Conservation (phyloP, 2,329 filamentous ascomycete species). For the Monosporascus sp. region DNA sequence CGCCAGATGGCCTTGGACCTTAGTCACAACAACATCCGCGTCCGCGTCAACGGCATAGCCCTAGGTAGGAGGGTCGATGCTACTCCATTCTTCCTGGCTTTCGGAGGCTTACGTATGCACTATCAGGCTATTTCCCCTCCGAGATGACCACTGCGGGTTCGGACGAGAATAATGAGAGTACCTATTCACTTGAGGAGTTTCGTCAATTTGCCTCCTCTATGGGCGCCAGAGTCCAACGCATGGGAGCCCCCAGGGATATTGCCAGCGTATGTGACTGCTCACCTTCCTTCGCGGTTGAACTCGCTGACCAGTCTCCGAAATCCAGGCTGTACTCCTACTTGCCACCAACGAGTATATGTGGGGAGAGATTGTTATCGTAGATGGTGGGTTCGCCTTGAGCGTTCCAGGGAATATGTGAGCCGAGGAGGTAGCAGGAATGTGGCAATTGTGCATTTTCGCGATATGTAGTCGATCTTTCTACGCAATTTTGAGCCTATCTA, state of each 20-base stretch:
- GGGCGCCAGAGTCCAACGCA: conserved; percentile 16
- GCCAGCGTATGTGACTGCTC: conserved; percentile 17
- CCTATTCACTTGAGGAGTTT: conserved; percentile 10
- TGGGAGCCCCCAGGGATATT: conserved; percentile 20
- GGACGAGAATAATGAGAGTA: conserved; percentile 18
- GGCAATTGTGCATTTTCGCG: too few relatives aligned
- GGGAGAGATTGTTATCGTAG: conserved; percentile 19
- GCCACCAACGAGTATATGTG: conserved; percentile 24
- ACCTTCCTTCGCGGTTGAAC: background rate
- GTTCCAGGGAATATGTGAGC: conserved; percentile 16
- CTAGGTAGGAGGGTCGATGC: conserved; percentile 11
- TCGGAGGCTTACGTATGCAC: too few relatives aligned
- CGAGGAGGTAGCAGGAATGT: too few relatives aligned
- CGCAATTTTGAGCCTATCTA: too few relatives aligned
- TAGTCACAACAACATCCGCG: conserved; percentile 21
- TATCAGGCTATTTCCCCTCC: conserved; percentile 23
- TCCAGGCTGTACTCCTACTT: conserved; percentile 3
- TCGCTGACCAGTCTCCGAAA: too few relatives aligned
- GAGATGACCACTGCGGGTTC: conserved; percentile 20
- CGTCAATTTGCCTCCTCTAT: conserved; percentile 9
- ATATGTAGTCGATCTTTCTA: too few relatives aligned
- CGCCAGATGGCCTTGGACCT: conserved; percentile 8
- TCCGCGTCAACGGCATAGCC: conserved; percentile 24
- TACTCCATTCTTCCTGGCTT: background rate
- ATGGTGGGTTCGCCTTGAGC: conserved; percentile 18